Conservation (phyloP, 345 rosid species). For the Carallia pectinifolia region DNA sequence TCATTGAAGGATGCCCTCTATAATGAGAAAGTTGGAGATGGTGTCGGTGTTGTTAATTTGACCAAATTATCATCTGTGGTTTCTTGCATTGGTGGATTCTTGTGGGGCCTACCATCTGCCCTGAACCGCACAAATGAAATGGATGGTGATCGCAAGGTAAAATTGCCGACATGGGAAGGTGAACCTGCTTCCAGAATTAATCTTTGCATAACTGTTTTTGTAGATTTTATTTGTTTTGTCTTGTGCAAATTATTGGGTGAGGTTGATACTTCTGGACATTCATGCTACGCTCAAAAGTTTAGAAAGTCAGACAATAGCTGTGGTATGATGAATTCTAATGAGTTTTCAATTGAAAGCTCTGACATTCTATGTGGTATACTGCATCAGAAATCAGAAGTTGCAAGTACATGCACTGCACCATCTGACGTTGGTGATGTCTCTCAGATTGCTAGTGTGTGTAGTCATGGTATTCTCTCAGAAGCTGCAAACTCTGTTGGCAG, state of each 20-base stretch:
- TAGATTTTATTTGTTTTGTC: constrained; percentile 41
- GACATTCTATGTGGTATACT: constrained; percentile 12
- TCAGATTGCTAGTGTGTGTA: constrained; percentile 3
- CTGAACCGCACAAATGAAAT: constrained; percentile 35
- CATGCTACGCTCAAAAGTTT: constrained; percentile 26
- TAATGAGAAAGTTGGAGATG: constrained; percentile 29
- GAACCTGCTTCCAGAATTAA: constrained; percentile 42
- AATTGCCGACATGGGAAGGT: constrained; percentile 35
- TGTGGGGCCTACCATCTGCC: constrained; percentile 84
- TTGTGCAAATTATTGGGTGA: constrained; percentile 38
- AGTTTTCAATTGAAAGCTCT: constrained; percentile 11
- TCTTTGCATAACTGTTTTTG: constrained; percentile 33
- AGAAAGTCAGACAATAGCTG: constrained; percentile 12
- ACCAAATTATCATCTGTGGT: constrained; percentile 45
- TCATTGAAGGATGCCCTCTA: constrained; percentile 38
- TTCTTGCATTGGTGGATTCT: constrained; percentile 70
- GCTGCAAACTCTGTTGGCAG: constrained; percentile 28
- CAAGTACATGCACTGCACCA: constrained; percentile 18
- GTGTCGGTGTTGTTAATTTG: constrained; percentile 33
- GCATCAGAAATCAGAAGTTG: constrained; percentile 12
- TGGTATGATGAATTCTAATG: constrained; percentile 14
- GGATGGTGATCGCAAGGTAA: constrained; percentile 34
- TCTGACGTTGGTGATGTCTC: constrained; percentile 24
- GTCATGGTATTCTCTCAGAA: constrained; percentile 16
- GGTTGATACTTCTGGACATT: constrained; percentile 32